phyloP scores from a whole-genome alignment of 768 basidiomycete species.

The Albatrellus ellisii region DNA sequence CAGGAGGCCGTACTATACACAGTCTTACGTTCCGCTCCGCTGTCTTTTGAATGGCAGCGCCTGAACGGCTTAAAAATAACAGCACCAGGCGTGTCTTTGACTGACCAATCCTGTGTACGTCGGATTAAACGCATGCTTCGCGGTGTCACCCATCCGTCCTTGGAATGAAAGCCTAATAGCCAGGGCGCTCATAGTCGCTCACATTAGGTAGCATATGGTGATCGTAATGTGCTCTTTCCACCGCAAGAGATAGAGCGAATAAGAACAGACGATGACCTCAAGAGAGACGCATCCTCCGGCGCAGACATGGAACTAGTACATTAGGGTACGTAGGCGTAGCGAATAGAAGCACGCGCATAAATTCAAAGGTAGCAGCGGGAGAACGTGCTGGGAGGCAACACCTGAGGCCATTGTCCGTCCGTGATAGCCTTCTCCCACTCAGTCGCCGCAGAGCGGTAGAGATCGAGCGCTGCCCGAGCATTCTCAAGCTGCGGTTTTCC shows the following conservation, averaged over 20 bases:
- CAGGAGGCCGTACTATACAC: too few species aligned
- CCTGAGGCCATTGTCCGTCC: slow-evolving; percentile 59
- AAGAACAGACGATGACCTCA: too few species aligned
- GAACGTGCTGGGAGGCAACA: slow-evolving; percentile 65
- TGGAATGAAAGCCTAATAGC: too few species aligned
- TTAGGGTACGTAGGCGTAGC: not conserved
- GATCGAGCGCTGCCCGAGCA: slow-evolving; percentile 43
- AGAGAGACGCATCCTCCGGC: not conserved
- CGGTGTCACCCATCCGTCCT: too few species aligned
- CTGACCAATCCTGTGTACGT: too few species aligned
- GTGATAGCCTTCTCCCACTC: slow-evolving; percentile 58
- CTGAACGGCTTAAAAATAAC: too few species aligned
- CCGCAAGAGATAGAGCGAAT: not conserved
- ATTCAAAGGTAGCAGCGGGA: slow-evolving; percentile 61
- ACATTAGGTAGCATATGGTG: too few species aligned
- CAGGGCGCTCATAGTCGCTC: too few species aligned
- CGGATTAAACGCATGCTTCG: too few species aligned
- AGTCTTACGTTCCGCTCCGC: too few species aligned
- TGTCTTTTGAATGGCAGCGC: too few species aligned
- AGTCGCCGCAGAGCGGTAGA: slow-evolving; percentile 39
- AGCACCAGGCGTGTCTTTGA: too few species aligned
- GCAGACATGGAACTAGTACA: not conserved
- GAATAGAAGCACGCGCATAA: not conserved
- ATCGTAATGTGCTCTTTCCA: not conserved
- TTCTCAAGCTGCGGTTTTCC: slow-evolving; percentile 49